These are phyloP conservation scores for Lentinus tigrinus DNA, from an alignment of 768 basidiomycete genomes.

Conservation along the genomic window DNA sequence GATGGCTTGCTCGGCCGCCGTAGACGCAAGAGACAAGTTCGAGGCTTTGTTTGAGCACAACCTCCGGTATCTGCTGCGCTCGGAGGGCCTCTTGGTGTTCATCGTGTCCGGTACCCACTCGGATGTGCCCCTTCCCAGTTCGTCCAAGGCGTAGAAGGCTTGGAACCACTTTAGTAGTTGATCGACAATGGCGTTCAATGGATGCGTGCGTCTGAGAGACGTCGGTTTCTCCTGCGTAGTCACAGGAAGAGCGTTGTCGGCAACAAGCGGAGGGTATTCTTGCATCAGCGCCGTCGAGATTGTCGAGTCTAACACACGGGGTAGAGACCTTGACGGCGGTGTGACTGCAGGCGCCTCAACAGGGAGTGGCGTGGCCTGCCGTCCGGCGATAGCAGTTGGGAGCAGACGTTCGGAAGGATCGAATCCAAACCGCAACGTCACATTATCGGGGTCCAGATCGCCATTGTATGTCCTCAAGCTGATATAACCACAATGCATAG, in stretches of 20 bases:
- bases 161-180: constrained; percentile 2
- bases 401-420: background rate
- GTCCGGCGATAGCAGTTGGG: no score
- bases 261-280: background rate
- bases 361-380: no score
- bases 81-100: no score
- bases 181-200: background rate
- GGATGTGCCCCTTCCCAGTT: background rate
- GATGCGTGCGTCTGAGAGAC: background rate
- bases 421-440: background rate
- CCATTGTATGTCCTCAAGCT: background rate
- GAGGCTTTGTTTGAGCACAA: no score
- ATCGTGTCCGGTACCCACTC: background rate
- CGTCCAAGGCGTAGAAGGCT: background rate
- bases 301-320: no score
- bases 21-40: no score
- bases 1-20: no score
- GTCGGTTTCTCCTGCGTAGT: no score
- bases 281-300: background rate
- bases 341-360: no score
- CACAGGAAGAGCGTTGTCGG: no score
- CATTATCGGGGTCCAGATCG: background rate
- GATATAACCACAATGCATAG: background rate
- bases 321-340: no score
- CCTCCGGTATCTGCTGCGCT: no score